Evolutionary conservation across 202 grass and related monocot species (phyloP).

Genomic region (Carex arenaria): DNA sequence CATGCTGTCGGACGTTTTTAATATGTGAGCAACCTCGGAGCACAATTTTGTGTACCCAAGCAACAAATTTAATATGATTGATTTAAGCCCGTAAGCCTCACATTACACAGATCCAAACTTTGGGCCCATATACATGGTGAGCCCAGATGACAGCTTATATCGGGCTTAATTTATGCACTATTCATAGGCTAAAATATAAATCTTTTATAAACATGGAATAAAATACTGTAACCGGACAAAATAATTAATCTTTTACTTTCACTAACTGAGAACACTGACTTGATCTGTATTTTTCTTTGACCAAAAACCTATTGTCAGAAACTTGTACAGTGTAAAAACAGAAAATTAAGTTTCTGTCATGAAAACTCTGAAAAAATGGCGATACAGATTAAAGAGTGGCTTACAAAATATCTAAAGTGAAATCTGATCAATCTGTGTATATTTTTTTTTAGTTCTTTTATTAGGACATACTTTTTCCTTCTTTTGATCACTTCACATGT

Average conservation of each 20-base stretch:
- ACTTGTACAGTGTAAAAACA: too few relatives aligned
- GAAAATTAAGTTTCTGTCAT: too few relatives aligned
- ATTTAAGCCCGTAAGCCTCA: not conserved
- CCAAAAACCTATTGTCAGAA: too few relatives aligned
- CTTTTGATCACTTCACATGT: too few relatives aligned
- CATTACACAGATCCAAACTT: not conserved
- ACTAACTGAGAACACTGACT: not conserved
- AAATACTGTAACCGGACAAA: too few relatives aligned
- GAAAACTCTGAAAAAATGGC: too few relatives aligned
- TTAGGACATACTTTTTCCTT: too few relatives aligned
- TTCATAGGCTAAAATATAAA: not conserved
- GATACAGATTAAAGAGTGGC: too few relatives aligned
- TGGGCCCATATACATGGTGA: not conserved
- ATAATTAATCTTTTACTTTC: not conserved
- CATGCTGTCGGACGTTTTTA: constrained; percentile 2
- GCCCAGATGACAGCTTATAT: not conserved
- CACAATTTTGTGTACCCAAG: constrained; percentile 2
- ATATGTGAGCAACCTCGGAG: not conserved
- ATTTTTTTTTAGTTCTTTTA: too few relatives aligned
- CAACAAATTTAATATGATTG: not conserved
- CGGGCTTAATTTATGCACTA: not conserved
- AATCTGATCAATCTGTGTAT: too few relatives aligned
- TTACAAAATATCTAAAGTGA: too few relatives aligned
- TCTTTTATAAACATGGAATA: not conserved
- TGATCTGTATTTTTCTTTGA: not conserved